Evolutionary conservation across 2,329 filamentous ascomycete species (phyloP).

Genomic region (Chrysoporthe austroafricana): DNA sequence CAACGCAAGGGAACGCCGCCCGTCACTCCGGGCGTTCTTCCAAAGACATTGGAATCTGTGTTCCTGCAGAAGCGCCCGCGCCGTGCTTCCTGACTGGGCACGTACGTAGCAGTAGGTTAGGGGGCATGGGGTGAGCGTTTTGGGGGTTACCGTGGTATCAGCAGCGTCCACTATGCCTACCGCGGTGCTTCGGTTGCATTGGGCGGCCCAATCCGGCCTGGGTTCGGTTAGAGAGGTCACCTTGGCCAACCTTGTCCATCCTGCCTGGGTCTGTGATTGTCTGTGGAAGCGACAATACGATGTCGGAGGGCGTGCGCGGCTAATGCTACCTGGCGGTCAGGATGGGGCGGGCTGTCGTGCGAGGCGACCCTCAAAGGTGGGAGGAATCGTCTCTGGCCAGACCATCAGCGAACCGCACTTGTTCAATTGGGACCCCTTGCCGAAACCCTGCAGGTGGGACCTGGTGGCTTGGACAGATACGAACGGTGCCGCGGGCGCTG

Average conservation of each 20-base stretch:
- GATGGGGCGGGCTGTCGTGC: not conserved
- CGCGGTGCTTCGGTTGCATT: not conserved
- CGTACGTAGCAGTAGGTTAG: not conserved
- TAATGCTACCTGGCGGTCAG: not conserved
- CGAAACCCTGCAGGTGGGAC: not conserved
- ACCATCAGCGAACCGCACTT: not conserved
- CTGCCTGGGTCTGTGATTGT: not conserved
- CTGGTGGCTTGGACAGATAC: not conserved
- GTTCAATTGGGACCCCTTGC: conserved; percentile 8
- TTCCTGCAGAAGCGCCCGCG: conserved; percentile 24
- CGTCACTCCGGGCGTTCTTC: not conserved
- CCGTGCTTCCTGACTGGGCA: conserved; percentile 9
- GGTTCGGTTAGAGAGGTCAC: not conserved
- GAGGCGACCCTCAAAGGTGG: not conserved
- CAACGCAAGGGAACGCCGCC: not conserved
- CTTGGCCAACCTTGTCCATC: not conserved
- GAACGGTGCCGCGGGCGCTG: not conserved
- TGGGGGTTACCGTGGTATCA: not conserved
- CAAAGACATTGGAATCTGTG: conserved; percentile 9
- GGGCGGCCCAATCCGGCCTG: not conserved
- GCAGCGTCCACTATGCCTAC: conserved; percentile 1
- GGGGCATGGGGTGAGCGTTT: not conserved
- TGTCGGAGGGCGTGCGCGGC: conserved; percentile 5
- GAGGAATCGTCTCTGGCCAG: not conserved
- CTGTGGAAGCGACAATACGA: not conserved